Evolutionary conservation across 192 early-diverging fungal genomes (phyloP), one percentile per base, ranked within the genome.

Genomic region (Phycomyces blakesleeanus): DNA sequence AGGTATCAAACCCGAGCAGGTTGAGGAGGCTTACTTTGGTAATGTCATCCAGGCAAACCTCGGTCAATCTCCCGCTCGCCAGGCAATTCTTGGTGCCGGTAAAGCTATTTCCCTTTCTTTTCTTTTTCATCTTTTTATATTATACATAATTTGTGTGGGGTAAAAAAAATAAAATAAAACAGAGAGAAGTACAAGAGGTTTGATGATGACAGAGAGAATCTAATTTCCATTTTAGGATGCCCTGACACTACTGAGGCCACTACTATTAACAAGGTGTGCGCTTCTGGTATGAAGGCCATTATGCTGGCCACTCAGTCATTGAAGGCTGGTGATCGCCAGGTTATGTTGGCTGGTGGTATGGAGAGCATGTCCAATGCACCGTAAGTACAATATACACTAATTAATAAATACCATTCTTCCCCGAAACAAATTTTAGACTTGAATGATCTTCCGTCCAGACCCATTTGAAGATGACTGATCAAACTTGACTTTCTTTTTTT

Each of bases 261-360:
- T 3, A 96, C 97, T 55, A 89, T 98, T 79, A 98, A 98, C 82
- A 98, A 98, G 75, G 97, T 98, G 16, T 98, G 97, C 77, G 94
- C 95, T 10, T 95, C 94, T 0, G 97, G 95, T n/a, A 85, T 97
- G 89, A 98, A 98, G 82, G 89, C 96, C 5, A 84, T 95, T 55
- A 94, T 93, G 82, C 75, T 98, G 61, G 96, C 94, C 38, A 74
- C 93, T 9, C 92, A 95, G 75, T 82, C 80, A 67, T 82, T 98
- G 52, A 80, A 87, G 76, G 75, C 87, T 25, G 96, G 94, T 18
- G 76, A 80, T 25, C 85, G 91, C 67, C 70, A 84, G 29, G 77
- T 93, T 18, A 92, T 98, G 87, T 82, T 96, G 11, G 93, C 93
- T 26, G 93, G 94, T 68, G 93, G 95, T 56, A 97, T 95, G 92